Evolutionary conservation across 306 rosid species (phyloP).

Genomic region (Casuarina cunninghamiana): DNA sequence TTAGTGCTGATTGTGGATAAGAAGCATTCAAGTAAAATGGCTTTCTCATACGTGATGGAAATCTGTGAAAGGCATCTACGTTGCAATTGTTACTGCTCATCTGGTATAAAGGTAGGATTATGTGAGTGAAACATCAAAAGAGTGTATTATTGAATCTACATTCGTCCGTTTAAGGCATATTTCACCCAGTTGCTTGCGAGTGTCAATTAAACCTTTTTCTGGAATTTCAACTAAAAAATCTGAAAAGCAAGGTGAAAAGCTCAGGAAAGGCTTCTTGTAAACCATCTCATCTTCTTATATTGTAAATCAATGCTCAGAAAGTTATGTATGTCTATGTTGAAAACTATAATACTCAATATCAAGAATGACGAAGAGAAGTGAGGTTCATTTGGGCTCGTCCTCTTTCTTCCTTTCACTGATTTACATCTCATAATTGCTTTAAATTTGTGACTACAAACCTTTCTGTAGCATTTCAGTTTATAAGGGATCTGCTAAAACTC

Average conservation of each 20-base stretch:
- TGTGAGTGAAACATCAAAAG: too few species aligned
- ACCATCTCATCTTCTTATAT: neutral
- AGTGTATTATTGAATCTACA: too few species aligned
- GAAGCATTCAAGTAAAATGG: neutral
- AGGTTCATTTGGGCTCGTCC: neutral
- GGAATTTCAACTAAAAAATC: neutral
- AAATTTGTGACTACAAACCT: constrained; percentile 20
- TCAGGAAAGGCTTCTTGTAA: neutral
- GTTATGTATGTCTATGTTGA: neutral
- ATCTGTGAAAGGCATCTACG: neutral
- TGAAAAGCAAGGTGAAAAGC: neutral
- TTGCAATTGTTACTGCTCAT: neutral
- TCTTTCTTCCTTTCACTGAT: constrained; percentile 15
- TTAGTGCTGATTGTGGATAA: neutral
- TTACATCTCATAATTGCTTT: constrained; percentile 20
- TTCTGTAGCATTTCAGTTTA: constrained; percentile 7
- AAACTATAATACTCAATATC: neutral
- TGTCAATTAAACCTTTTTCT: neutral
- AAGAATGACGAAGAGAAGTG: neutral
- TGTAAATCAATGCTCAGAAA: neutral
- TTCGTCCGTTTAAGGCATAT: too few species aligned
- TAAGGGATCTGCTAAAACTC: constrained; percentile 15
- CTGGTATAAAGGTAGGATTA: neutral
- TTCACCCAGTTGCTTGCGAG: neutral
- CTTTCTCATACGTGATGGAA: neutral